A percentile compares a stretch with the other conserved stretches of the same genome.
phyloP scores from a whole-genome alignment of 805 yeast genomes.

The Kuraishia cidri region DNA sequence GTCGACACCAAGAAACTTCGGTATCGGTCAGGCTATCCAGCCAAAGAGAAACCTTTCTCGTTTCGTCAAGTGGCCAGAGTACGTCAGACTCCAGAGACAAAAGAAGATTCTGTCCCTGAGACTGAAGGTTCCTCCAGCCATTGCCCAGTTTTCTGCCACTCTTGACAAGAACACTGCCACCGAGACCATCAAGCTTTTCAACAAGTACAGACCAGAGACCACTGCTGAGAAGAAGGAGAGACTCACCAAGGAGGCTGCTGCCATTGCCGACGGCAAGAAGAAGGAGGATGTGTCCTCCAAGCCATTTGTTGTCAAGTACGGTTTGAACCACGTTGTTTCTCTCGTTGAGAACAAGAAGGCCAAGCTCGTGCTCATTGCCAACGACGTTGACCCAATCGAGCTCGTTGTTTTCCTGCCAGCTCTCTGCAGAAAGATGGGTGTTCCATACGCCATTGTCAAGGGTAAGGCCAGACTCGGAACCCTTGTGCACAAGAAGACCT shows the following conservation, averaged over 20 bases:
- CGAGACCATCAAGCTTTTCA: constrained; percentile 92
- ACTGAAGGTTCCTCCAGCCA: constrained; percentile 98
- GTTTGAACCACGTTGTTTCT: constrained; percentile 98
- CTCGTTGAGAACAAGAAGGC: constrained; percentile 98
- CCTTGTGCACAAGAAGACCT: constrained; percentile 93
- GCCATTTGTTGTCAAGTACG: constrained; percentile 96
- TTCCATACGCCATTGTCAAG: constrained; percentile 96
- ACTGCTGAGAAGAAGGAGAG: constrained; percentile 97
- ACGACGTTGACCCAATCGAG: constrained; percentile 99
- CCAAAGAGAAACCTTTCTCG: constrained; percentile 94
- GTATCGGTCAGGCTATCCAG: constrained; percentile 94
- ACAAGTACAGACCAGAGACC: constrained; percentile 99
- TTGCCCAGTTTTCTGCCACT: constrained; percentile 92
- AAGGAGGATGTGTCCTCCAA: constrained; percentile 94
- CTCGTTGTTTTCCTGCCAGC: constrained; percentile 97
- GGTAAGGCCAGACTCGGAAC: constrained; percentile 99
- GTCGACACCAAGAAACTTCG: constrained; percentile 86
- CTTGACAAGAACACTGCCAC: constrained; percentile 99
- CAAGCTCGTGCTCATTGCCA: constrained; percentile 92
- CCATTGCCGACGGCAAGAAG: constrained; percentile 96
- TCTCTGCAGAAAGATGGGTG: constrained; percentile 98
- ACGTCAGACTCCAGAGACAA: constrained; percentile 98
- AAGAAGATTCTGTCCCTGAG: constrained; percentile 92
- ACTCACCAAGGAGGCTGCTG: constrained; percentile 98
- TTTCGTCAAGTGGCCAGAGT: constrained; percentile 99